These are phyloP conservation scores for Lipomyces yamadae DNA, from an alignment of 805 yeast genomes.

Conservation along the genomic window DNA sequence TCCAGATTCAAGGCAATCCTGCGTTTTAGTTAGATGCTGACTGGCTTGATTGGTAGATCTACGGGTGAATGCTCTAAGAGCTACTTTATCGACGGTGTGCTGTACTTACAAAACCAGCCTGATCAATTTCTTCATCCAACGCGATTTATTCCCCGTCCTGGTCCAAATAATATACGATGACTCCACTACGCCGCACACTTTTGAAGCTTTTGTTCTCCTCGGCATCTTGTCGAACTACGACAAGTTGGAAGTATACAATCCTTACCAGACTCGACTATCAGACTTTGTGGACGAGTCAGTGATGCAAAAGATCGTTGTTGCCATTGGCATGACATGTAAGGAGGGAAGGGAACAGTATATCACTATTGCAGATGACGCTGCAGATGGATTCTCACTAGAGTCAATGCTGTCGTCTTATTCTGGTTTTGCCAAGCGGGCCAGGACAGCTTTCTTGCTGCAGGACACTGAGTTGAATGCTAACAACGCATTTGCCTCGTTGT, in stretches of 20 bases:
- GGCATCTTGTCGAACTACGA: slow-evolving; percentile 49
- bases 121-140: slow-evolving; percentile 44
- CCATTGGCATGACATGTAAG: slow-evolving; percentile 24
- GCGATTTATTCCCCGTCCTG: slow-evolving; percentile 48
- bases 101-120: slow-evolving; percentile 45
- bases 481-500: slow-evolving; percentile 22
- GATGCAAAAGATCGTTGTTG: slow-evolving; percentile 43
- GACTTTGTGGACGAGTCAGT: slow-evolving; percentile 48
- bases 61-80: slow-evolving; percentile 42
- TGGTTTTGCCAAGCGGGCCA: slow-evolving; percentile 27
- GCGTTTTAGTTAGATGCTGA: background rate
- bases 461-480: slow-evolving; percentile 18
- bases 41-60: slow-evolving; percentile 19
- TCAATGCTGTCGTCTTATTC: slow-evolving; percentile 23
- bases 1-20: background rate
- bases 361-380: slow-evolving; percentile 26
- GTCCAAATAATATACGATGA: slow-evolving; percentile 43
- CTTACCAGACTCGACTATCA: slow-evolving; percentile 47
- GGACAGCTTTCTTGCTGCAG: slow-evolving; percentile 27
- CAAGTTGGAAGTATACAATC: slow-evolving; percentile 46
- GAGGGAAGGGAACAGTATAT: slow-evolving; percentile 25
- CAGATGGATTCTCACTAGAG: slow-evolving; percentile 29
- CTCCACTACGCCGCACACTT: slow-evolving; percentile 39
- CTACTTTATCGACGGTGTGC: slow-evolving; percentile 43
- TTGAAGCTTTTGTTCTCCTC: slow-evolving; percentile 46